phyloP scores from a whole-genome alignment of 768 basidiomycete genomes.

The Mycena olivaceomarginata region DNA sequence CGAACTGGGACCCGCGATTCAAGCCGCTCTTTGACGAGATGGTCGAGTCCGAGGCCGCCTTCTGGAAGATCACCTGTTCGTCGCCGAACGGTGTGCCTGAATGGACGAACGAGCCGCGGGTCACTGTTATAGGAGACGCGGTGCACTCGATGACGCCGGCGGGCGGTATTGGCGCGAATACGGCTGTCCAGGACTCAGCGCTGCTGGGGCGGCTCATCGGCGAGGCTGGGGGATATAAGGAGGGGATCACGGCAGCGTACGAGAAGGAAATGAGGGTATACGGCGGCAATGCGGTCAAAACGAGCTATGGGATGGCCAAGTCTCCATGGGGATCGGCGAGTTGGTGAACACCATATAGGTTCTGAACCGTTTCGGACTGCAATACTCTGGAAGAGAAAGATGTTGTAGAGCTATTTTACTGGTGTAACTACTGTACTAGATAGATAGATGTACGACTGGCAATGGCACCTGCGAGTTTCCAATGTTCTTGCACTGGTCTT shows the following conservation, averaged over 20 bases:
- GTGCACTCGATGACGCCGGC: neutral
- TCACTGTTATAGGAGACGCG: neutral
- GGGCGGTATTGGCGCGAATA: neutral
- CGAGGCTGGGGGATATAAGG: constrained; percentile 3
- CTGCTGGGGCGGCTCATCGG: neutral
- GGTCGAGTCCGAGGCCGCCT: constrained; percentile 2
- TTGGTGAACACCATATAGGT: neutral
- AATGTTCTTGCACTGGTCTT: no score
- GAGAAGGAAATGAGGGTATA: constrained; percentile 10
- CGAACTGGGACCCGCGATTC: neutral
- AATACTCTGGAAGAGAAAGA: no score
- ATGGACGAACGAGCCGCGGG: constrained; percentile 5
- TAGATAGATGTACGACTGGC: no score
- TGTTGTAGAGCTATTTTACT: no score
- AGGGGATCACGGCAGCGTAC: constrained; percentile 3
- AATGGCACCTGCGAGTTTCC: no score
- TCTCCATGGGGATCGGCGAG: neutral
- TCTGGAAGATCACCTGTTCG: constrained; percentile 16
- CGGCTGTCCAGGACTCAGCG: constrained; percentile 13
- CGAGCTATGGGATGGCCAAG: neutral
- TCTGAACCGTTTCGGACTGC: neutral
- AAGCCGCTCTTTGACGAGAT: neutral
- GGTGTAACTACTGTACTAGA: no score
- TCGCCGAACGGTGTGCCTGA: constrained; percentile 3
- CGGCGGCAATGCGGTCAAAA: neutral